Conservation (phyloP, 768 basidiomycete genomes). For the Infundibulicybe gibba region DNA sequence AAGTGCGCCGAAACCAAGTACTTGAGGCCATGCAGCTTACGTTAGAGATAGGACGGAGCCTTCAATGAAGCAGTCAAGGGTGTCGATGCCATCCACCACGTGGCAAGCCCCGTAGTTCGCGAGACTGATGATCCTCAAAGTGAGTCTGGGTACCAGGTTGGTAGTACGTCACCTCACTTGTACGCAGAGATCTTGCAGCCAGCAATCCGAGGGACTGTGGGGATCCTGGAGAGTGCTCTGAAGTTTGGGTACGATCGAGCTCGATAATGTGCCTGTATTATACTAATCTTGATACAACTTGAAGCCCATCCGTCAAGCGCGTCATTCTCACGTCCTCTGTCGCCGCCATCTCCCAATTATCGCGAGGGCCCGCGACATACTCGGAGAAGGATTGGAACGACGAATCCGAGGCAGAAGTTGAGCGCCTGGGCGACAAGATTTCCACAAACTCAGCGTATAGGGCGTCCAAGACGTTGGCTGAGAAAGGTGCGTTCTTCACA, state of each 20-base stretch:
- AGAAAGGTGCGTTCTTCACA: slow-evolving; percentile 35
- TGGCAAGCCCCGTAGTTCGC: slow-evolving; percentile 57
- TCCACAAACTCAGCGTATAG: slow-evolving; percentile 41
- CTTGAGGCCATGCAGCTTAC: neutral
- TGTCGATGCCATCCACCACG: slow-evolving; percentile 69
- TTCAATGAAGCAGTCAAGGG: slow-evolving; percentile 80
- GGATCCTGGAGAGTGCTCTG: slow-evolving; percentile 52
- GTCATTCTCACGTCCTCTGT: slow-evolving; percentile 67
- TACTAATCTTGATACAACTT: too few relatives aligned
- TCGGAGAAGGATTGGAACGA: slow-evolving; percentile 57
- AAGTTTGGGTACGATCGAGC: slow-evolving; percentile 39
- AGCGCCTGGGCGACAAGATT: slow-evolving; percentile 46
- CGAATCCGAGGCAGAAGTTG: slow-evolving; percentile 35
- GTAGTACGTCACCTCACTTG: neutral
- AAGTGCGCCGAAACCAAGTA: neutral
- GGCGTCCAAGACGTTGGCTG: slow-evolving; percentile 64
- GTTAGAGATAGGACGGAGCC: slow-evolving; percentile 46
- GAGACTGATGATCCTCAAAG: slow-evolving; percentile 39
- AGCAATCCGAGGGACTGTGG: slow-evolving; percentile 64
- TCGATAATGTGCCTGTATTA: too few relatives aligned
- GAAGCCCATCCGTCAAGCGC: slow-evolving; percentile 43
- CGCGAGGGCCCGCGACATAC: neutral
- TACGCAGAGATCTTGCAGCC: slow-evolving; percentile 55
- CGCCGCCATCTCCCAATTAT: slow-evolving; percentile 36
- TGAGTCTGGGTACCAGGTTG: slow-evolving; percentile 3